phyloP scores from a whole-genome alignment of 768 basidiomycete species.

The Omphalotus guepiniiformis region DNA sequence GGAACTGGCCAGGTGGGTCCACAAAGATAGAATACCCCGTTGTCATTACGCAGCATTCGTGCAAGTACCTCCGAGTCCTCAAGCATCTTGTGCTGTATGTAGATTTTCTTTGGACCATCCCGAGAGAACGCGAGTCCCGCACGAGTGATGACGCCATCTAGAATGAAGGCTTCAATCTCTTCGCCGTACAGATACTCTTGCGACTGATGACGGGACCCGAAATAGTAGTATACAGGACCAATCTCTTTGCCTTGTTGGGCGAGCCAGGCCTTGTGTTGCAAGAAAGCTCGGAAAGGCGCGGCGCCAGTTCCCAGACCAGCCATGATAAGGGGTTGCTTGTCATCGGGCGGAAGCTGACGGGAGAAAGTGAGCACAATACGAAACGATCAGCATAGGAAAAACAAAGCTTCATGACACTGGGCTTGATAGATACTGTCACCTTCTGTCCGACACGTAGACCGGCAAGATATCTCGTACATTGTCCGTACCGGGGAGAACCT shows the following conservation, averaged over 20 bases:
- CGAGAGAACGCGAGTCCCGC: conserved; percentile 96
- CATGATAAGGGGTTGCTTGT: conserved; percentile 93
- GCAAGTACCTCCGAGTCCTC: conserved; percentile 80
- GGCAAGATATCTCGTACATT: conserved; percentile 94
- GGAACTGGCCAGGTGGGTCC: conserved; percentile 99
- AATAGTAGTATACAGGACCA: conserved; percentile 97
- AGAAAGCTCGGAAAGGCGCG: conserved; percentile 98
- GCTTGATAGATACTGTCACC: conserved; percentile 96
- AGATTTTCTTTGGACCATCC: conserved; percentile 88
- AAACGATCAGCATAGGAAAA: background rate
- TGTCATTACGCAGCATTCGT: conserved; percentile 64
- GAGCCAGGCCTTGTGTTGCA: conserved; percentile 90
- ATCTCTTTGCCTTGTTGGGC: conserved; percentile 70
- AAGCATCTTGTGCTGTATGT: conserved; percentile 98
- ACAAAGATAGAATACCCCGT: conserved; percentile 92
- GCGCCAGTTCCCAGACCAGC: conserved; percentile 98
- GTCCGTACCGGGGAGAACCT: conserved; percentile 82
- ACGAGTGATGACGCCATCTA: conserved; percentile 78
- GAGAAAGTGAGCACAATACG: background rate
- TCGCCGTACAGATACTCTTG: conserved; percentile 97
- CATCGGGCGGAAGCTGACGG: conserved; percentile 71
- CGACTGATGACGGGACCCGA: conserved; percentile 93
- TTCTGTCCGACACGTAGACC: conserved; percentile 81
- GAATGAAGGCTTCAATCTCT: conserved; percentile 91
- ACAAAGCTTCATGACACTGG: conserved; percentile 96